Percentiles rank a stretch among this genome's conserved stretches.
Evolutionary conservation across 306 rosid genomes (phyloP).

Genomic region (Erythrophleum fordii): DNA sequence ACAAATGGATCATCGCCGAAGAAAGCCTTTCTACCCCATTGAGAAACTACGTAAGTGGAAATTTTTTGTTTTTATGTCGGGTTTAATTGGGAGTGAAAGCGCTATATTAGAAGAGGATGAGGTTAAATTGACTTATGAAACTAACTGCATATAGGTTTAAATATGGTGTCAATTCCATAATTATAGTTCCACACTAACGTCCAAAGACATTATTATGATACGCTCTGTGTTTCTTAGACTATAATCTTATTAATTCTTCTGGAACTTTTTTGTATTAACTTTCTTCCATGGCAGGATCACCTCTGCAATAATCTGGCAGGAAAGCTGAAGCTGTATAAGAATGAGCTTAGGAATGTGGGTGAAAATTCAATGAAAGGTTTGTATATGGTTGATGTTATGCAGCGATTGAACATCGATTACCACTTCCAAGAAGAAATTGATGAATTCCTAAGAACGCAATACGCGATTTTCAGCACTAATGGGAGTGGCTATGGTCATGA

Average conservation of each 20-base stretch:
- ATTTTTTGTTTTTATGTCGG: background rate
- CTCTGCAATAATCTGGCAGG: slow-evolving; percentile 6
- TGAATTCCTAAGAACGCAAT: slow-evolving; percentile 29
- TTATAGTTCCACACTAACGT: too few relatives aligned
- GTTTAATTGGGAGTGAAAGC: too few relatives aligned
- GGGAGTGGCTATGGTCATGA: background rate
- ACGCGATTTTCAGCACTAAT: background rate
- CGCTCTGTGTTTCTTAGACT: too few relatives aligned
- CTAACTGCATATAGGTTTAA: too few relatives aligned
- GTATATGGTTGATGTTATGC: slow-evolving; percentile 50
- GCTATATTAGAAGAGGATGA: too few relatives aligned
- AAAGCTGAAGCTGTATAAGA: slow-evolving; percentile 30
- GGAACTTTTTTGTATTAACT: background rate
- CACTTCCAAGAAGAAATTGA: slow-evolving; percentile 54
- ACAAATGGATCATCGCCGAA: slow-evolving; percentile 38
- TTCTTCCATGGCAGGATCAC: slow-evolving; percentile 21
- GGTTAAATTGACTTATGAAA: too few relatives aligned
- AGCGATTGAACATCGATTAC: slow-evolving; percentile 50
- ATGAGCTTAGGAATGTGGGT: slow-evolving; percentile 26
- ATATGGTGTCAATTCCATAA: too few relatives aligned
- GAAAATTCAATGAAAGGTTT: slow-evolving; percentile 30
- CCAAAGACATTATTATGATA: too few relatives aligned
- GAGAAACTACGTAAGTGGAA: background rate
- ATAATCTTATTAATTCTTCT: background rate
- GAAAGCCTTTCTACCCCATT: background rate